phyloP scores from a whole-genome alignment of 768 basidiomycete species.

The Pleurotus cornucopiae region DNA sequence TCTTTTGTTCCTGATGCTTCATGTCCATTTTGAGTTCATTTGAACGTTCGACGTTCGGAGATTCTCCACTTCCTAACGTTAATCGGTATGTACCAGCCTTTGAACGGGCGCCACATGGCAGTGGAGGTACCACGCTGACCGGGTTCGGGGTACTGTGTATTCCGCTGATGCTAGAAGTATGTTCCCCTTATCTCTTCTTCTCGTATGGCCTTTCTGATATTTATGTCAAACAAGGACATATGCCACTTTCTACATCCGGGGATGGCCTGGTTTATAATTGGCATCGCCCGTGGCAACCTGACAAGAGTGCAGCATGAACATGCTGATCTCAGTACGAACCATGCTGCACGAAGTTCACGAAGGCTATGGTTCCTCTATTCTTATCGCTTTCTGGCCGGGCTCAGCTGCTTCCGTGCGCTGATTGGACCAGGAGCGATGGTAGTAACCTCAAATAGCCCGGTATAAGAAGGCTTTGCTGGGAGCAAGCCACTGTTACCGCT shows the following conservation, averaged over 20 bases:
- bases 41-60: no score
- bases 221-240: neutral
- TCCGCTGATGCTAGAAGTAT: no score
- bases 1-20: no score
- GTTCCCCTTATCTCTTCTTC: no score
- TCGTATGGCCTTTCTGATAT: no score
- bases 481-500: neutral
- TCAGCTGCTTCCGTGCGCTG: neutral
- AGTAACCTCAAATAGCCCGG: neutral
- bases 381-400: neutral
- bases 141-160: no score
- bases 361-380: neutral
- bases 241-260: neutral
- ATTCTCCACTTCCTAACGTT: no score
- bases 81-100: no score
- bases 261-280: neutral
- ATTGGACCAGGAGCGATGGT: neutral
- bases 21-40: no score
- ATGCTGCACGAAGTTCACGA: conserved; percentile 1
- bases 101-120: no score
- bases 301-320: neutral
- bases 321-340: neutral
- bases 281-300: neutral
- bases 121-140: no score
- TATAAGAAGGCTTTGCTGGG: neutral